These are phyloP conservation scores for Periconia macrospinosa DNA, from an alignment of 2,329 filamentous ascomycete species.

Conservation along the genomic window DNA sequence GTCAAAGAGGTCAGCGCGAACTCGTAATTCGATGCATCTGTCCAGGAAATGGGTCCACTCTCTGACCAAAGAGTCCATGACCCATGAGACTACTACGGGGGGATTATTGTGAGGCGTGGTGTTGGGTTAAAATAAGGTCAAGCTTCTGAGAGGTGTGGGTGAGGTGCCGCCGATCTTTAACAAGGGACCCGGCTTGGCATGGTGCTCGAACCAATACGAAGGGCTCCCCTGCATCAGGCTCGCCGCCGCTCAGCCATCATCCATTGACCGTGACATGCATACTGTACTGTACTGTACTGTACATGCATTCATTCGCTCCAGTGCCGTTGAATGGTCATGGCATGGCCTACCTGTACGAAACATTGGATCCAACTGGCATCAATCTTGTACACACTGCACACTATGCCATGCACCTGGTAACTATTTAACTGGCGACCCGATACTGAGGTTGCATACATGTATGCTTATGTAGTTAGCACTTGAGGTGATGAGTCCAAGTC, in stretches of 20 bases:
- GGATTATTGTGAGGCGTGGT: conserved; percentile 21
- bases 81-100: conserved; percentile 22
- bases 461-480: no score
- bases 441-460: no score
- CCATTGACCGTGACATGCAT: no score
- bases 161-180: conserved; percentile 11
- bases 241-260: neutral
- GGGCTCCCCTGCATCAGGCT: neutral
- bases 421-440: no score
- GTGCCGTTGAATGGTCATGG: no score
- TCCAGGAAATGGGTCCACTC: conserved; percentile 40
- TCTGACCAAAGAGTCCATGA: conserved; percentile 38
- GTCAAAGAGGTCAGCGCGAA: conserved; percentile 37
- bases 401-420: no score
- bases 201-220: neutral
- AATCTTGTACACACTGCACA: no score
- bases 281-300: no score
- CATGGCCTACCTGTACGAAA: no score
- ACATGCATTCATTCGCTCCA: no score
- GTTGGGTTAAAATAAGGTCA: conserved; percentile 14
- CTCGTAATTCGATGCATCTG: conserved; percentile 36
- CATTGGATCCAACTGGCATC: no score
- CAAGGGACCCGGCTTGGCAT: conserved; percentile 5
- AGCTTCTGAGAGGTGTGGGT: conserved; percentile 10
- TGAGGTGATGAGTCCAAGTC: no score